Percentiles rank a stretch among this genome's conserved stretches.
These are phyloP conservation scores for Termitomyces heimii DNA, from an alignment of 768 basidiomycete genomes.

Conservation along the genomic window DNA sequence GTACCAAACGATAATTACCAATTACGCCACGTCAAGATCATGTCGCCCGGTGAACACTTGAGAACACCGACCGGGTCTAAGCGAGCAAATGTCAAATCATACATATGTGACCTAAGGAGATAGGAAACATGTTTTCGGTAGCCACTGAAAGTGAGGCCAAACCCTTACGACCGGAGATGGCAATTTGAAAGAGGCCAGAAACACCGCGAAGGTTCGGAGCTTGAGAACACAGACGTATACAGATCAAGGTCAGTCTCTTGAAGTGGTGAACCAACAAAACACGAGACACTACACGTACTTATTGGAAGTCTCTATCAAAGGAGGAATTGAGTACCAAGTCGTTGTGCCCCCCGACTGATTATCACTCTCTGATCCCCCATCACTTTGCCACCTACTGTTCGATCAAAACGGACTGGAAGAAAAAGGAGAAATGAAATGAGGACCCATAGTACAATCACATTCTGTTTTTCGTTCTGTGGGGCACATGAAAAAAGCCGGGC, in stretches of 20 bases:
- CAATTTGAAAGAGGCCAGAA: background rate
- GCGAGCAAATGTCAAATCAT: background rate
- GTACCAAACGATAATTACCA: background rate
- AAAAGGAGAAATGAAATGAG: background rate
- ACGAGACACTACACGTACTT: background rate
- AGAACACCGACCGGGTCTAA: background rate
- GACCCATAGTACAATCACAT: background rate
- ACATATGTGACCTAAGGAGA: background rate
- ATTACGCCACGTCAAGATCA: background rate
- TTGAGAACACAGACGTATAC: background rate
- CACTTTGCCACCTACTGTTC: background rate
- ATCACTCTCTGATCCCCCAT: background rate
- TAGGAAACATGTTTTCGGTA: background rate
- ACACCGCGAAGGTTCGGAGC: background rate
- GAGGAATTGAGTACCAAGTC: background rate
- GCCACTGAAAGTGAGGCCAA: background rate
- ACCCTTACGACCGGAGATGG: background rate
- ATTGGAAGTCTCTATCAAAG: background rate
- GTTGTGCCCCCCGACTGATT: background rate
- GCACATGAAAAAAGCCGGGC: background rate
- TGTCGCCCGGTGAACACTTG: background rate
- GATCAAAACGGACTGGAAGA: background rate
- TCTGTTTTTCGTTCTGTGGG: background rate
- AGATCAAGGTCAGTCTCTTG: background rate
- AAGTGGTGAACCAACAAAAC: background rate